Base-by-base conservation (phyloP, 2,329 filamentous ascomycete species). In the Xylariaceae sp. region DNA sequence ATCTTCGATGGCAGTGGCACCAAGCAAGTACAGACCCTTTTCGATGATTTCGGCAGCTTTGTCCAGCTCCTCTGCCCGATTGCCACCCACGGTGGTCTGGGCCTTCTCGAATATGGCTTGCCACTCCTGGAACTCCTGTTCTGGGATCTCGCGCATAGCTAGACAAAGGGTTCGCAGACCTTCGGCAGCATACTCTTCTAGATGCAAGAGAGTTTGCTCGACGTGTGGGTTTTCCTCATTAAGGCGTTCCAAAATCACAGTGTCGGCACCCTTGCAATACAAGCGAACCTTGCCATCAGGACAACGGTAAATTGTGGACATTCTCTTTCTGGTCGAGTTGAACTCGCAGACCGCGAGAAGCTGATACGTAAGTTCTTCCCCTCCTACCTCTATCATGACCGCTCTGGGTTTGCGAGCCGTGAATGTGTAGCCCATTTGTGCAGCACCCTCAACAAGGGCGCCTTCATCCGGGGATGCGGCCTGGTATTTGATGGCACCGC, bases 151-250 rank as follows among this genome's bases (percentile, higher is more conserved):
- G 48, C 94, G 87, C 86, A 96, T 90, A 10, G 94, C 90, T 57
- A 99, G 75, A 71, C 95, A 99, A 12, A 99, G 81, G 5, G 94
- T 99, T 62, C 94, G 87, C 45, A 99, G 77, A 68, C 94, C 95
- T 60, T 99, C 94, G 0, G 92, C 95, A 6, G 94, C 94, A 67
- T 99, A 99, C 64, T 99, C 95, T 70, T 99, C 95, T n/a, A 99
- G 78, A 68, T 99, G 95, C 48, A 90, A 85, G 55, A 97, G 74
- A 1, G 94, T 99, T n/a, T 80, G 75, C 65, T 99, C 94, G 2
- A 95, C 87, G 56, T 89, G 87, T 1, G 89, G 87, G 62, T 95
- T 95, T 58, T 94, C 81, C 38, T 87, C 80, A 56, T 85, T 83
- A 12, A 99, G 76, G 17, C 95, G 87, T 68, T 99, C 95, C 46